Conservation (phyloP, 2,329 filamentous ascomycete genomes). For the Mycosphaerella arachidis region DNA sequence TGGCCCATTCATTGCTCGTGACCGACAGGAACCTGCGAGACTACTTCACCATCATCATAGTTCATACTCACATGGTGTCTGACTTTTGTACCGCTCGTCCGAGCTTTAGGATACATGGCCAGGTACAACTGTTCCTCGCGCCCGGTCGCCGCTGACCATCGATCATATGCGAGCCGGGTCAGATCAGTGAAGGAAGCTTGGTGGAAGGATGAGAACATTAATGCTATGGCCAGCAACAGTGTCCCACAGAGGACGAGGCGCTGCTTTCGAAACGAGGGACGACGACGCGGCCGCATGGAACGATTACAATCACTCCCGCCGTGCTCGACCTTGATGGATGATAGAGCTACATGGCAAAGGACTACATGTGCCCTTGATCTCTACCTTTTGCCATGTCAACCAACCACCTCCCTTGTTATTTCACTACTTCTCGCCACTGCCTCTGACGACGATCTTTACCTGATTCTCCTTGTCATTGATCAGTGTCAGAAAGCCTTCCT, state of each 20-base stretch:
- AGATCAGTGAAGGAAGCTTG: no score
- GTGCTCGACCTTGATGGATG: not conserved
- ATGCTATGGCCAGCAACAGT: no score
- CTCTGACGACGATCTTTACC: slow-evolving; percentile 44
- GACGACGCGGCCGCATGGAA: not conserved
- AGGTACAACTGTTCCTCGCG: not conserved
- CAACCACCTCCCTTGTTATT: not conserved
- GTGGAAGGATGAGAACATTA: no score
- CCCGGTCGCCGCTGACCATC: not conserved
- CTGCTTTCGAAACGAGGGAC: no score
- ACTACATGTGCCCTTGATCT: no score
- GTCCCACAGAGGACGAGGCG: not conserved
- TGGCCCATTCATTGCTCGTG: not conserved
- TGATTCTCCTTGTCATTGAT: slow-evolving; percentile 48
- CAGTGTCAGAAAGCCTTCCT: slow-evolving; percentile 45
- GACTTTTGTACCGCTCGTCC: not conserved
- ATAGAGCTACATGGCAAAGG: not conserved
- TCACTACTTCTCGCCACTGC: slow-evolving; percentile 21
- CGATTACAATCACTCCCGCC: not conserved
- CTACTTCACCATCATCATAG: not conserved
- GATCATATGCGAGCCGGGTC: not conserved
- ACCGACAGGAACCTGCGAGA: not conserved
- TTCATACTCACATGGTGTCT: not conserved
- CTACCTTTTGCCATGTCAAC: not conserved
- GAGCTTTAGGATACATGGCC: not conserved